A percentile compares a stretch with the other conserved stretches of the same genome.
phyloP scores from a whole-genome alignment of 108 stramenopile species.

The Mayamaea pseudoterrestris region DNA sequence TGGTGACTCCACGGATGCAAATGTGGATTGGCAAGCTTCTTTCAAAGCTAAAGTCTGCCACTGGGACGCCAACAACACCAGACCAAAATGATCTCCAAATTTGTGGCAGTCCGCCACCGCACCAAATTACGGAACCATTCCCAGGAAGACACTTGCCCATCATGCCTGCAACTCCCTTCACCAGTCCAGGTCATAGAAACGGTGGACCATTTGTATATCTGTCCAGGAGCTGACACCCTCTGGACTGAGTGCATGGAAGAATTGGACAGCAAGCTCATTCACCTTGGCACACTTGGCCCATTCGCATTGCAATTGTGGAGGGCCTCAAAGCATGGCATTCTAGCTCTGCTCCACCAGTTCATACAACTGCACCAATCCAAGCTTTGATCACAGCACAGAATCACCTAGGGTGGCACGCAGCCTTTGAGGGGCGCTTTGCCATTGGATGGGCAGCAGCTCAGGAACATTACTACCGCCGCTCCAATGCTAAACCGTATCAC shows the following conservation, averaged over 20 bases:
- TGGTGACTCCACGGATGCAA: background rate
- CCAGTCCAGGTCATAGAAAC: too few species aligned
- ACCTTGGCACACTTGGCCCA: background rate
- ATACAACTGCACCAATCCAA: too few species aligned
- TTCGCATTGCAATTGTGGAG: too few species aligned
- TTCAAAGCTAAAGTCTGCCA: background rate
- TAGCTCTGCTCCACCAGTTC: too few species aligned
- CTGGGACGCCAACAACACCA: background rate
- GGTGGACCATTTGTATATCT: background rate
- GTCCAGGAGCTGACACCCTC: background rate
- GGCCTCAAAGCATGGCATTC: too few species aligned
- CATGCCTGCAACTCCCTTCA: too few species aligned
- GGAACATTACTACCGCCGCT: background rate
- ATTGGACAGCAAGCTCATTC: background rate
- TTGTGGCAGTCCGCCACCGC: background rate
- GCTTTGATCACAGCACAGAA: too few species aligned
- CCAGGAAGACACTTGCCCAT: background rate
- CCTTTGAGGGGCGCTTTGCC: background rate
- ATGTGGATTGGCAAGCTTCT: background rate
- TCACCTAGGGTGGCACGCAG: background rate
- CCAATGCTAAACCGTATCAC: too few species aligned
- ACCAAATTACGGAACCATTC: background rate
- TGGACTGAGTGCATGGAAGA: background rate
- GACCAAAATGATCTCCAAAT: background rate
- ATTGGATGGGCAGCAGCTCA: background rate